These are phyloP conservation scores for Tothia fuscella DNA, from an alignment of 2,329 filamentous ascomycete genomes.

Conservation along the genomic window DNA sequence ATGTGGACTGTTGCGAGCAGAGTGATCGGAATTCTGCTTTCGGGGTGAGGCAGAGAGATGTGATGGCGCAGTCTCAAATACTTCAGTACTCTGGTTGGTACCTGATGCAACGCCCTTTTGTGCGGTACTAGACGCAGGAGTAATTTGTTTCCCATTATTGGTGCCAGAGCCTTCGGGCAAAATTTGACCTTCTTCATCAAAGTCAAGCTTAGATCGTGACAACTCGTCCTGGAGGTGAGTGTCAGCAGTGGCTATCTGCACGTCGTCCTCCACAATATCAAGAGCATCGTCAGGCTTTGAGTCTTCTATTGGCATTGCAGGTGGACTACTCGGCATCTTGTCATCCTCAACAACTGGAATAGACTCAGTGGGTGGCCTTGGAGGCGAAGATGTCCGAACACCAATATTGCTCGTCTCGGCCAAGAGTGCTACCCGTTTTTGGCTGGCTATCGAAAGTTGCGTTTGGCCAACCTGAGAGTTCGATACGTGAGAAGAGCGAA, in stretches of 20 bases:
- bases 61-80: conserved; percentile 26
- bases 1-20: conserved; percentile 2
- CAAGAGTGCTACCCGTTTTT: neutral
- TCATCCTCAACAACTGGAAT: neutral
- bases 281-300: conserved; percentile 15
- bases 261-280: conserved; percentile 12
- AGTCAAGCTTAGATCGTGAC: neutral
- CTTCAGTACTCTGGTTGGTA: conserved; percentile 17
- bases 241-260: neutral
- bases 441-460: no score
- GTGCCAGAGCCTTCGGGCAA: no score
- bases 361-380: neutral
- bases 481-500: no score
- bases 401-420: neutral
- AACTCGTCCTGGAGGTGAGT: neutral
- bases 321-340: conserved; percentile 24
- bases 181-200: neutral
- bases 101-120: no score
- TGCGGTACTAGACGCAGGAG: no score
- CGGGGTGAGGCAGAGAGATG: conserved; percentile 20
- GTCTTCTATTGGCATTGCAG: conserved; percentile 15
- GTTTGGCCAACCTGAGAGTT: conserved; percentile 2
- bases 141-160: no score
- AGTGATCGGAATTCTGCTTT: conserved; percentile 11
- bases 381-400: neutral